phyloP scores from a whole-genome alignment of 306 rosid genomes.

The Sicyos edulis region DNA sequence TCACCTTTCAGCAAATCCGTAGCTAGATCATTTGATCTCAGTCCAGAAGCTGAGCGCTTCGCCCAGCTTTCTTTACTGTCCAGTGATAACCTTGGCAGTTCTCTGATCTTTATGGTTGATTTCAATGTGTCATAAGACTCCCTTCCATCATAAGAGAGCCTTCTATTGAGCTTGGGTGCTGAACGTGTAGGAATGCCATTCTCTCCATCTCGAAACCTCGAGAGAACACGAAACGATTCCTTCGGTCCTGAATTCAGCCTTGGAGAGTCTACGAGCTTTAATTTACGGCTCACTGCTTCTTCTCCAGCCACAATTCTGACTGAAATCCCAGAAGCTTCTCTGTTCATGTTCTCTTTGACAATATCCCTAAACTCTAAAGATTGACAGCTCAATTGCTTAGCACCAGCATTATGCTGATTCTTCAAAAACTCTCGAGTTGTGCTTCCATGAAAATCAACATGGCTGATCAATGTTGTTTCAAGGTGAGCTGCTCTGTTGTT shows the following conservation, averaged over 20 bases:
- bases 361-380: conserved; percentile 36
- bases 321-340: conserved; percentile 46
- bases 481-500: conserved; percentile 39
- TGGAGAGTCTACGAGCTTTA: conserved; percentile 69
- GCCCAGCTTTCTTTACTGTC: conserved; percentile 63
- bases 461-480: conserved; percentile 38
- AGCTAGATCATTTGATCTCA: conserved; percentile 34
- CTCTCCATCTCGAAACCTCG: conserved; percentile 38
- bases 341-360: conserved; percentile 47
- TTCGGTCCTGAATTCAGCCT: conserved; percentile 45
- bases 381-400: conserved; percentile 23
- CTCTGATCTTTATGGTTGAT: conserved; percentile 50
- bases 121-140: conserved; percentile 43
- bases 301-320: conserved; percentile 45
- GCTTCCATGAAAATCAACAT: conserved; percentile 22
- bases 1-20: conserved; percentile 39
- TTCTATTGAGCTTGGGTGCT: conserved; percentile 30
- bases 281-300: conserved; percentile 32
- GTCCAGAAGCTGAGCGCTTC: conserved; percentile 34
- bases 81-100: conserved; percentile 79
- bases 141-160: conserved; percentile 78
- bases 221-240: conserved; percentile 39
- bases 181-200: conserved; percentile 16
- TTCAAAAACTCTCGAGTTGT: conserved; percentile 23
- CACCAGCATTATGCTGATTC: conserved; percentile 29